Percentiles rank a stretch among this genome's conserved stretches.
These are phyloP conservation scores for Daphne laureola DNA, from an alignment of 441 rosid genomes.

Conservation along the genomic window DNA sequence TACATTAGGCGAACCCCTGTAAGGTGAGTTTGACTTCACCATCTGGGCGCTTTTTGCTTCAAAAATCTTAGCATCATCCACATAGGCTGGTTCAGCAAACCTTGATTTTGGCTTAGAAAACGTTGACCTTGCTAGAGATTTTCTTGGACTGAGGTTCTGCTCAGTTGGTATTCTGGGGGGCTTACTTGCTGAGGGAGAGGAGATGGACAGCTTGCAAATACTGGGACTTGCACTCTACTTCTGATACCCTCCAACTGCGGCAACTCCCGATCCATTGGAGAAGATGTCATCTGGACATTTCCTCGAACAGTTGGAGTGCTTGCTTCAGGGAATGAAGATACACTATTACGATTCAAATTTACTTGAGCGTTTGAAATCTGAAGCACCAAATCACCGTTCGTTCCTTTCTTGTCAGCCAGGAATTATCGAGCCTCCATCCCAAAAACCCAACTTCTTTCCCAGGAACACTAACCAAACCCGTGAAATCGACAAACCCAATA, in stretches of 20 bases:
- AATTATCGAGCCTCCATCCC: slow-evolving; percentile 21
- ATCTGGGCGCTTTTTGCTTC: slow-evolving; percentile 19
- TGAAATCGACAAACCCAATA: slow-evolving; percentile 6
- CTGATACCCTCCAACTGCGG: slow-evolving; percentile 12
- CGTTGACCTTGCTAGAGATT: slow-evolving; percentile 23
- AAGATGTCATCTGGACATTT: background rate
- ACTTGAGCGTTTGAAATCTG: slow-evolving; percentile 18
- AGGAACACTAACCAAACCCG: slow-evolving; percentile 7
- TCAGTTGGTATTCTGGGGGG: slow-evolving; percentile 26
- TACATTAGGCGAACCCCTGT: slow-evolving; percentile 19
- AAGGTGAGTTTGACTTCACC: slow-evolving; percentile 21
- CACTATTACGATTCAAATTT: background rate
- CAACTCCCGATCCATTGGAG: background rate
- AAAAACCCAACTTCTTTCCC: background rate
- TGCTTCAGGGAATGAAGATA: background rate
- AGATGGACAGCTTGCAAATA: slow-evolving; percentile 12
- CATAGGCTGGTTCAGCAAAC: slow-evolving; percentile 31
- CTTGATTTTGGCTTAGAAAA: slow-evolving; percentile 50
- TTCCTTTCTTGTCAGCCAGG: slow-evolving; percentile 23
- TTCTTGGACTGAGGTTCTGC: slow-evolving; percentile 18
- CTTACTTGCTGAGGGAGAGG: slow-evolving; percentile 20
- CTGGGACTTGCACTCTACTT: slow-evolving; percentile 13
- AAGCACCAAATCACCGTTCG: slow-evolving; percentile 28
- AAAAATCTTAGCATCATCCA: slow-evolving; percentile 18
- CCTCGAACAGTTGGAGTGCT: background rate